Evolutionary conservation across 768 basidiomycete species (phyloP).

Genomic region (Boletus pseudo-olivaceus): DNA sequence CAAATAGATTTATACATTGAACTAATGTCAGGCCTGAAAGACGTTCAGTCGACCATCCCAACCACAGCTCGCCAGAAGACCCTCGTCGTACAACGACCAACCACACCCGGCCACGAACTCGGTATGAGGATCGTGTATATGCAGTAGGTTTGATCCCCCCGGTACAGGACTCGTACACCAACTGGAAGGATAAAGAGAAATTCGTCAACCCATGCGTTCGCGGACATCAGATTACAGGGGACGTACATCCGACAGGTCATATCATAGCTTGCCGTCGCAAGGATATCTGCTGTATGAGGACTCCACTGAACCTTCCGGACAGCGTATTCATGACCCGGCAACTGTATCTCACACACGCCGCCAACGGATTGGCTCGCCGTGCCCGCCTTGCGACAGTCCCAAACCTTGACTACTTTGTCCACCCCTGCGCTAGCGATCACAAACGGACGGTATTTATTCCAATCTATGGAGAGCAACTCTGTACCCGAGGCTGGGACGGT

Average conservation of each 20-base stretch:
- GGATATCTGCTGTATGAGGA: conserved; percentile 67
- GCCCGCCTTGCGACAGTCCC: conserved; percentile 87
- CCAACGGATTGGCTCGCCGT: conserved; percentile 56
- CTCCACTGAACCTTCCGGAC: conserved; percentile 88
- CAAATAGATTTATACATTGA: not conserved
- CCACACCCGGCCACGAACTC: conserved; percentile 92
- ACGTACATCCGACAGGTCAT: conserved; percentile 93
- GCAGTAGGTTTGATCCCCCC: conserved; percentile 48
- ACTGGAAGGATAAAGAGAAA: conserved; percentile 34
- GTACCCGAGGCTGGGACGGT: conserved; percentile 75
- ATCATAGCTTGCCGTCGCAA: conserved; percentile 81
- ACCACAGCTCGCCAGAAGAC: conserved; percentile 81
- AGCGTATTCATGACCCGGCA: conserved; percentile 87
- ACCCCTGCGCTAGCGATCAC: conserved; percentile 76
- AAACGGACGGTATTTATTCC: conserved; percentile 89
- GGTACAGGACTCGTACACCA: conserved; percentile 67
- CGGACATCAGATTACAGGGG: not conserved
- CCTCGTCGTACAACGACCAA: conserved; percentile 92
- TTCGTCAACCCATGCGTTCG: not conserved
- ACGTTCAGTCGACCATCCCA: conserved; percentile 89
- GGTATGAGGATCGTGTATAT: conserved; percentile 84
- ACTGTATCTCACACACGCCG: conserved; percentile 63
- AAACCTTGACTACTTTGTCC: conserved; percentile 71
- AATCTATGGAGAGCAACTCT: conserved; percentile 81
- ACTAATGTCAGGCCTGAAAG: conserved; percentile 48